Base-by-base conservation (phyloP, 768 basidiomycete species). In the Rhizopogon vinicolor region DNA sequence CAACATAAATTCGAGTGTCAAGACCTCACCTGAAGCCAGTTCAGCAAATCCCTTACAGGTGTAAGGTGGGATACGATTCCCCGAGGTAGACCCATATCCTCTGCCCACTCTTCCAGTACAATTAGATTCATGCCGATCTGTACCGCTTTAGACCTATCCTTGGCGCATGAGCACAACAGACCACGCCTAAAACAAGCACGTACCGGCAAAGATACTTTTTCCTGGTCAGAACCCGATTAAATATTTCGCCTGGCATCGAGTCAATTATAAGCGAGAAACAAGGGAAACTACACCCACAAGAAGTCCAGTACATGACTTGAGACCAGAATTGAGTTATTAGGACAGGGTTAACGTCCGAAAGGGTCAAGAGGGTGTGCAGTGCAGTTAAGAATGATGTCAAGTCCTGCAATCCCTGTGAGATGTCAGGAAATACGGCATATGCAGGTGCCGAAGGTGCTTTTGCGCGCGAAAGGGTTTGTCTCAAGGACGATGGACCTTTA, bases 271-370 rank as follows among this genome's bases (percentile, higher is more conserved):
- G 63, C 33, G 18, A 41, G 19, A 43, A 39, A 50, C 18, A 31
- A 53, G 22, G 14, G 18, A 40, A 39, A 44, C 9, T 12, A 62
- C n/a, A 68, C 86, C 77, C 77, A 91, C 93, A 92, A 22, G 93
- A 87, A 52, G 93, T 88, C 97, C 97, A 99, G 68, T 95, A 98
- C 77, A 97, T 87, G n/a, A 97, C 85, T 71, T 99, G 97, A 1
- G 93, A 95, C 86, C 94, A 96, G 49, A 95, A 78, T 68, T 99
- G 97, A 6, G 88, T 85, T 50, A 85, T 86, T 16, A 98, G 75
- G 7, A 82, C 86, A 13, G 97, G 93, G 65, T 98, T 98, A 60
- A 98, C 83, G 55, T 94, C 90, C 45, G 95, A 92, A 40, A 93
- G 74, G 19, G 85, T 81, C 14, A 99, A 77, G 33, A 98, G 72